Base-by-base conservation (phyloP, 441 rosid species). In the Breynia disticha region DNA sequence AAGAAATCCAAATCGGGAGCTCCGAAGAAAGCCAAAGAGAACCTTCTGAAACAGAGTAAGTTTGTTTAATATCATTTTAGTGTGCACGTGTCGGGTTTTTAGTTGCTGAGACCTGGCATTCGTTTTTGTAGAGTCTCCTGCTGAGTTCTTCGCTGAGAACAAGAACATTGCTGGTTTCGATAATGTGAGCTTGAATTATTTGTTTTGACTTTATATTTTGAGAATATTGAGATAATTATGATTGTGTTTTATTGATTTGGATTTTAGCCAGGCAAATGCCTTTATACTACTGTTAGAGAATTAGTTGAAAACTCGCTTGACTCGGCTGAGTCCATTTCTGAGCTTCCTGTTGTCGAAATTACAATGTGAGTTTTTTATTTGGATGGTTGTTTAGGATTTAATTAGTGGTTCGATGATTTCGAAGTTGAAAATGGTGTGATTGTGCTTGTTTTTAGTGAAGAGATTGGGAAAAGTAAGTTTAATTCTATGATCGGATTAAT, bases 61-160 rank as follows among this genome's bases (percentile, higher is more conserved):
- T 47, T 7, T 63, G 50, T 55, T 42, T 14, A 19, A 18, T 47
- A 53, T 16, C 50, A 51, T 35, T 55, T 39, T 46, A 16, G 16
- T 57, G 2, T 53, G 5, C 50, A 11, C 44, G n/a, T 46, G 20
- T 46, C 56, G 19, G 9, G 6, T 17, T 18, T 52, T 41, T 1
- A 19, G 46, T 39, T 16, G 32, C 44, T 60, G 32, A 19, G 46
- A 19, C 14, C 44, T 14, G 24, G 48, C n/a, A n/a, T 48, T 49
- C 13, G 21, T 46, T 28, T 46, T 52, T 68, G 81, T 87, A 93
- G 97, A 89, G 81, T 93, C 96, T 62, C 99, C 96, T 15, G 97
- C 99, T 21, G 99, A 93, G 70, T 93, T 93, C 74, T 93, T 93
- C 48, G 99, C 99, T 1, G 99, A 89, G 81, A 93, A 89, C 76